These are phyloP conservation scores for Primulina huaijiensis DNA, from an alignment of 257 asterid genomes.

Conservation along the genomic window DNA sequence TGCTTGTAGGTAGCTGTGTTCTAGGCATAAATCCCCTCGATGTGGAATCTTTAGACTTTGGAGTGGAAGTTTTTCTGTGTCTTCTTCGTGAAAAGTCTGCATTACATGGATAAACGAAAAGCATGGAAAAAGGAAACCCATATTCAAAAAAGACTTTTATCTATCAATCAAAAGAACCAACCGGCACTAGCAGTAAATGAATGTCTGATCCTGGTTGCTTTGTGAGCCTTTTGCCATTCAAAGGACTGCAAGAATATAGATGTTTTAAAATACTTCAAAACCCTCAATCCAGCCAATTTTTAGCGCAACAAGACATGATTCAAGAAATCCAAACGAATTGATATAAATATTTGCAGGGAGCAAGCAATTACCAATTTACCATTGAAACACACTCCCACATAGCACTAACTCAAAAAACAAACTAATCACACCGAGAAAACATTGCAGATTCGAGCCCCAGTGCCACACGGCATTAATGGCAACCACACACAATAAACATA, in stretches of 20 bases:
- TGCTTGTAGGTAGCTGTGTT: slow-evolving; percentile 58
- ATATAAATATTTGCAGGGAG: background rate
- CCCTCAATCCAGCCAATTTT: background rate
- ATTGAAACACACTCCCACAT: background rate
- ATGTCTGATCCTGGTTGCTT: slow-evolving; percentile 32
- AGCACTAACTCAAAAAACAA: background rate
- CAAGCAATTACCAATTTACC: background rate
- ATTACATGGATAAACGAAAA: slow-evolving; percentile 22
- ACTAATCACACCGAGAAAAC: slow-evolving; percentile 6
- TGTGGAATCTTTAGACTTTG: slow-evolving; percentile 50
- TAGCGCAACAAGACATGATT: slow-evolving; percentile 1
- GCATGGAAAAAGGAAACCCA: slow-evolving; percentile 2
- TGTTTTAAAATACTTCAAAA: slow-evolving; percentile 12
- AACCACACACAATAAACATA: background rate
- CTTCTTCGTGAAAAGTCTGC: slow-evolving; percentile 75
- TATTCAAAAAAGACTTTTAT: slow-evolving; percentile 6
- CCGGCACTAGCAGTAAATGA: slow-evolving; percentile 72
- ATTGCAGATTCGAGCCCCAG: background rate
- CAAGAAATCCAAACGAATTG: slow-evolving; percentile 5
- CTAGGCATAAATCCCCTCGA: slow-evolving; percentile 69
- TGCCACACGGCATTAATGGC: background rate
- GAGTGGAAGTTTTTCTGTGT: slow-evolving; percentile 46
- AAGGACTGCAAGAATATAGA: slow-evolving; percentile 48
- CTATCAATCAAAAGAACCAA: slow-evolving; percentile 41
- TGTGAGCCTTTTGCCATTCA: slow-evolving; percentile 38